These are phyloP conservation scores for Verticillium alfalfae DNA, from an alignment of 2,329 filamentous ascomycete genomes.

Conservation along the genomic window DNA sequence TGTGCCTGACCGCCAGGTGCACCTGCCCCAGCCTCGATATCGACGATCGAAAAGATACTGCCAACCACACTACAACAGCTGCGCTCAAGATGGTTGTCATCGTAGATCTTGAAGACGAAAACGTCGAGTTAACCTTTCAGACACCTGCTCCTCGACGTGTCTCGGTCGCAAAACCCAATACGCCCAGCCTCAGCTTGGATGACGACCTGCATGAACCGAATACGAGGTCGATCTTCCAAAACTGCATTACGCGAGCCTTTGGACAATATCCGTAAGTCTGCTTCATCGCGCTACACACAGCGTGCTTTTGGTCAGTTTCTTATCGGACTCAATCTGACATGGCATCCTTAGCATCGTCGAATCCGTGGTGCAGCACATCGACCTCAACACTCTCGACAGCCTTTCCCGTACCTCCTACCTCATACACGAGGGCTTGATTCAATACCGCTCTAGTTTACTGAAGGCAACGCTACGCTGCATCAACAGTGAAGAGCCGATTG, in stretches of 20 bases:
- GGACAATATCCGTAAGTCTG: constrained; percentile 28
- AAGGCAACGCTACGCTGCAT: constrained; percentile 72
- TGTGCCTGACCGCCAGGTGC: not conserved
- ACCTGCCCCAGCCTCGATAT: not conserved
- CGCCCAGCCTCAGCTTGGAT: not conserved
- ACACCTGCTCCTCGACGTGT: not conserved
- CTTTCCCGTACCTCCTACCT: constrained; percentile 78
- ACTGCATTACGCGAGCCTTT: constrained; percentile 22
- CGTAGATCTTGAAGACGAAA: constrained; percentile 16
- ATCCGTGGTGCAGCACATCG: constrained; percentile 69
- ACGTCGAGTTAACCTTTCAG: constrained; percentile 5
- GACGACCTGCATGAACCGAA: not conserved
- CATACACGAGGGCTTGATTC: constrained; percentile 70
- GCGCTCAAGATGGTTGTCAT: constrained; percentile 13
- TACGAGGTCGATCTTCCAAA: constrained; percentile 7
- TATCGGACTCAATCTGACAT: not conserved
- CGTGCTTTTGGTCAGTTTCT: not conserved
- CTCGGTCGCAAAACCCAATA: not conserved
- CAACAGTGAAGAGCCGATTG: constrained; percentile 58
- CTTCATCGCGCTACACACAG: not conserved
- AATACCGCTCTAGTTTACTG: constrained; percentile 70
- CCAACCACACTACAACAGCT: no score
- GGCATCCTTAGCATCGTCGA: constrained; percentile 60
- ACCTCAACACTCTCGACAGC: constrained; percentile 81
- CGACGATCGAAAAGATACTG: not conserved